Evolutionary conservation across 139 green algal genomes (phyloP).

Genomic region (Coelastrella sp.): DNA sequence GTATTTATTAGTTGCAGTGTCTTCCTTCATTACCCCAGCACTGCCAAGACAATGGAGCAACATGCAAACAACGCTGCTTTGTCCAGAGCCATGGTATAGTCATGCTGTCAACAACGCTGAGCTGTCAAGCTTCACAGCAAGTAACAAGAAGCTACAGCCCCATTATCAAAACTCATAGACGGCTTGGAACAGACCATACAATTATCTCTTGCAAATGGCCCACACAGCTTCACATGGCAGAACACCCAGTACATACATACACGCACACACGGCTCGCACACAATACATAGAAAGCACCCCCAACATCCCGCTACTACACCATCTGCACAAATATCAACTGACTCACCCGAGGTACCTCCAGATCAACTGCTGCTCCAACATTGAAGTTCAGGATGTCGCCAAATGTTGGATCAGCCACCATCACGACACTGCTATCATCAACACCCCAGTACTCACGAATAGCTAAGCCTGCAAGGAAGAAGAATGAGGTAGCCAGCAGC

Average conservation of each 20-base stretch:
- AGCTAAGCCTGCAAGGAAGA: slow-evolving; percentile 74
- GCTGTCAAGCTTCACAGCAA: no score
- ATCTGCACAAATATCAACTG: background rate
- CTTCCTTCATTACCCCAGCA: background rate
- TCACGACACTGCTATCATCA: slow-evolving; percentile 94
- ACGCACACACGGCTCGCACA: no score
- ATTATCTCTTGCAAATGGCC: no score
- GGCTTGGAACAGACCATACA: no score
- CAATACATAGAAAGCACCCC: no score
- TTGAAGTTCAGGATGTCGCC: slow-evolving; percentile 99
- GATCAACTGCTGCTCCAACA: slow-evolving; percentile 91
- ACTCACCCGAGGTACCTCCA: slow-evolving; percentile 85
- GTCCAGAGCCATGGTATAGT: no score
- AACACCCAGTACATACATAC: no score
- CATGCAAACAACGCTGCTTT: no score
- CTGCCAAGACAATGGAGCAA: background rate
- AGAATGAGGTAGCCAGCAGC: background rate
- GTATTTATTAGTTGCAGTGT: slow-evolving; percentile 7
- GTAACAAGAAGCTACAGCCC: no score
- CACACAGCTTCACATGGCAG: no score
- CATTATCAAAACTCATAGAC: no score
- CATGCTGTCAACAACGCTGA: no score
- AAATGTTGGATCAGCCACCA: slow-evolving; percentile 89
- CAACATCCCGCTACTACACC: background rate
- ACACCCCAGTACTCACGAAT: slow-evolving; percentile 97